These are phyloP conservation scores for Candida arabinofermentans DNA, from an alignment of 805 yeast genomes.

Conservation along the genomic window DNA sequence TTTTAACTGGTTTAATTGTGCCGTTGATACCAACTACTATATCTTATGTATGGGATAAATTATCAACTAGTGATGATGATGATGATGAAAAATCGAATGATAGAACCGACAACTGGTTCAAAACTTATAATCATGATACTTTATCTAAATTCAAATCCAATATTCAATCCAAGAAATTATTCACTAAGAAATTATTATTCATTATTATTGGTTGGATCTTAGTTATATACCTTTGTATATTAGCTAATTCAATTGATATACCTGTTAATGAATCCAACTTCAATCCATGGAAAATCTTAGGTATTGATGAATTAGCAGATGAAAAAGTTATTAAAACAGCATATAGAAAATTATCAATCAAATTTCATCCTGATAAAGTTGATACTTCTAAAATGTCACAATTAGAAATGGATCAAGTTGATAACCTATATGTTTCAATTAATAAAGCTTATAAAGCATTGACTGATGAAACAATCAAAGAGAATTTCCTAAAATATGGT, in stretches of 20 bases:
- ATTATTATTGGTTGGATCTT: slow-evolving; percentile 59
- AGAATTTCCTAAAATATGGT: slow-evolving; percentile 82
- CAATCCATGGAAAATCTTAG: slow-evolving; percentile 90
- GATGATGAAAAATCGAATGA: slow-evolving; percentile 1
- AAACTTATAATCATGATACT: slow-evolving; percentile 32
- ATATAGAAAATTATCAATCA: slow-evolving; percentile 82
- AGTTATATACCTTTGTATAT: slow-evolving; percentile 38
- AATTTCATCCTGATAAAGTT: slow-evolving; percentile 92
- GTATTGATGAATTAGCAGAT: slow-evolving; percentile 58
- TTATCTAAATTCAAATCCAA: slow-evolving; percentile 28
- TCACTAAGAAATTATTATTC: slow-evolving; percentile 29
- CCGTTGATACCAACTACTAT: slow-evolving; percentile 56
- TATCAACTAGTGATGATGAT: not conserved
- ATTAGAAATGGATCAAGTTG: slow-evolving; percentile 54
- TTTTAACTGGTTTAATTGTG: slow-evolving; percentile 65
- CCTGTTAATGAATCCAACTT: slow-evolving; percentile 46
- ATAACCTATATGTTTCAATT: slow-evolving; percentile 73
- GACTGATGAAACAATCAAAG: slow-evolving; percentile 82
- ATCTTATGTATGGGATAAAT: slow-evolving; percentile 13
- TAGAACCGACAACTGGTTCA: slow-evolving; percentile 29
- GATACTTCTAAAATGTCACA: slow-evolving; percentile 54
- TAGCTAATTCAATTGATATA: slow-evolving; percentile 43
- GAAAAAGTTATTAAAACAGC: slow-evolving; percentile 77
- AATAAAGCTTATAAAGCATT: slow-evolving; percentile 92
- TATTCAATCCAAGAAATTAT: slow-evolving; percentile 26